Conservation (phyloP, 1,139 yeast genomes). For the Yamadazyma diddensiae region DNA sequence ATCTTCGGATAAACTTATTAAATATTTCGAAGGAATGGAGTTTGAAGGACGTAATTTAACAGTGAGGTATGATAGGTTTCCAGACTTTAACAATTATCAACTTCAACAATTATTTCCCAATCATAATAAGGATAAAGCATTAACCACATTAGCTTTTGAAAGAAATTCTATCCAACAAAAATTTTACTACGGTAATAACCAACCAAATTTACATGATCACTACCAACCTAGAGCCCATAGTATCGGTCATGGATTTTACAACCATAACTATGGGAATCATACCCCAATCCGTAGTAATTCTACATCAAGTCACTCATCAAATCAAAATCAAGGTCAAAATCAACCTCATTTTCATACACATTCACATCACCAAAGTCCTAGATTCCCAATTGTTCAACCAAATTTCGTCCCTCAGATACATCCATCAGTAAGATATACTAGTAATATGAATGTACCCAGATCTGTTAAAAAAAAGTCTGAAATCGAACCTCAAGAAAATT, state of each 20-base stretch:
- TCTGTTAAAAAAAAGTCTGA: constrained; percentile 9
- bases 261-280: not conserved
- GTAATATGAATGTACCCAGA: constrained; percentile 11
- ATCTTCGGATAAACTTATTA: constrained; percentile 52
- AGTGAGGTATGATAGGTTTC: constrained; percentile 55
- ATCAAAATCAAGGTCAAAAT: not conserved
- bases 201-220: constrained; percentile 2
- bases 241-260: constrained; percentile 1
- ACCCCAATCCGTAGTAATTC: not conserved
- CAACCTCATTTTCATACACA: not conserved
- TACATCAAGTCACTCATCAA: not conserved
- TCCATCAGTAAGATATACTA: constrained; percentile 15
- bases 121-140: constrained; percentile 11
- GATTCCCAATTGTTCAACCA: constrained; percentile 15
- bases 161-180: constrained; percentile 34
- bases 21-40: constrained; percentile 44
- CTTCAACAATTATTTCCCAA: constrained; percentile 27
- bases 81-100: constrained; percentile 36
- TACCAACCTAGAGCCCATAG: constrained; percentile 4
- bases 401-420: constrained; percentile 17
- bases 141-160: constrained; percentile 33
- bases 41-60: constrained; percentile 61
- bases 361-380: constrained; percentile 10
- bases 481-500: constrained; percentile 2
- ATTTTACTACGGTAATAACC: constrained; percentile 24